Base-by-base conservation (phyloP, 495 filamentous ascomycete genomes). In the Daldinia childiae region DNA sequence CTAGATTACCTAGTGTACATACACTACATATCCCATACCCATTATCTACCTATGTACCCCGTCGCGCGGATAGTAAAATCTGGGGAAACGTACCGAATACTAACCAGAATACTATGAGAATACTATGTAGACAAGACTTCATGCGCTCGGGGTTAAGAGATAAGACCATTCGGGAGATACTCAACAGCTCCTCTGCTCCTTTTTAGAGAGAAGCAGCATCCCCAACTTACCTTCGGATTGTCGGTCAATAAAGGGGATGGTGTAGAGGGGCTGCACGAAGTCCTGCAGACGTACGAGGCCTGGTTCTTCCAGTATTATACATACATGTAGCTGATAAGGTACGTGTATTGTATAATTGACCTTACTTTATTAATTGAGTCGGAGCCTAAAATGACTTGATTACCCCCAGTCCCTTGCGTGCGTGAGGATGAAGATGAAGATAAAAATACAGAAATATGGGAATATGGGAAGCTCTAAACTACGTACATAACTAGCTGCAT, bases 11-110 rank as follows among this genome's bases (percentile, higher is more conserved):
- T n/a, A 12, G 32, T 34, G 41, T 45, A 19, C n/a, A 26, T 3
- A 29, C 6, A 45, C 15, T 34, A 11, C n/a, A 45, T 19, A 48
- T 48, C n/a, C 43, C 7, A 11, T 9, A n/a, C n/a, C n/a, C n/a
- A n/a, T n/a, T n/a, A n/a, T n/a, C n/a, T n/a, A n/a, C n/a, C n/a
- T n/a, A 21, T 48, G 8, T 9, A 24, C 17, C 41, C n/a, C n/a
- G 41, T 48, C 3, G 43, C 14, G 43, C 14, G 21, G 14, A 6
- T 7, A 26, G 29, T n/a, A 21, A 64, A 69, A 69, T 48, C 67
- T 21, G 59, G 66, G 66, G 59, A 58, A 63, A 58, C n/a, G 39
- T 41, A 45, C 26, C 26, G n/a, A n/a, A n/a, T n/a, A n/a, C n/a
- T n/a, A n/a, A n/a, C 11, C 58, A 61, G 14, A 54, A 32, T 11